These are phyloP conservation scores for Pestalotiopsis fici DNA, from an alignment of 2,329 filamentous ascomycete genomes.

Conservation along the genomic window DNA sequence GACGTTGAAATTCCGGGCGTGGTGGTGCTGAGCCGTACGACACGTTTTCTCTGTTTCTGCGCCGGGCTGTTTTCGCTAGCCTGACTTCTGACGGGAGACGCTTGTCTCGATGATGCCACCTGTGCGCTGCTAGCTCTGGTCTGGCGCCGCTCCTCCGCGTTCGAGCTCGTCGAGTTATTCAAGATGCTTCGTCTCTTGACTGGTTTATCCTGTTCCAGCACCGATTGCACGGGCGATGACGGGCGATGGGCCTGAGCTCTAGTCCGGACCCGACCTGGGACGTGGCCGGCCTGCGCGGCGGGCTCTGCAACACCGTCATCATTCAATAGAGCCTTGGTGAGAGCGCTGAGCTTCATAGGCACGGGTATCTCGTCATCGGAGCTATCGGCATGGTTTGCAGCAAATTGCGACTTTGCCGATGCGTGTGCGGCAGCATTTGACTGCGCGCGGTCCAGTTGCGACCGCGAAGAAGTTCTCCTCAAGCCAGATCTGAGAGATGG, in stretches of 20 bases:
- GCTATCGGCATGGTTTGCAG: constrained; percentile 69
- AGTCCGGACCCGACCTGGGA: constrained; percentile 38
- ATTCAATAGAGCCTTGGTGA: constrained; percentile 82
- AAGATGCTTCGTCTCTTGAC: constrained; percentile 51
- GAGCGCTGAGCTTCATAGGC: constrained; percentile 90
- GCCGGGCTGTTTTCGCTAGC: constrained; percentile 50
- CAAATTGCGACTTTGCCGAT: constrained; percentile 43
- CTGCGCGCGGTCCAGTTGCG: constrained; percentile 45
- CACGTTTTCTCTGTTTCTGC: constrained; percentile 47
- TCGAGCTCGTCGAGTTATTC: constrained; percentile 42
- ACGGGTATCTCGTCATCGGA: constrained; percentile 92
- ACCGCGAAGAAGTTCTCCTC: constrained; percentile 49
- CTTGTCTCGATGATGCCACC: constrained; percentile 36
- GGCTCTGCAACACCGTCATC: constrained; percentile 56
- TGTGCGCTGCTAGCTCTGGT: constrained; percentile 51
- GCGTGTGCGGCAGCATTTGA: constrained; percentile 39
- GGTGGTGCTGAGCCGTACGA: constrained; percentile 57
- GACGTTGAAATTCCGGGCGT: constrained; percentile 35
- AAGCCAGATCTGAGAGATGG: constrained; percentile 58
- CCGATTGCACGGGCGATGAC: constrained; percentile 36
- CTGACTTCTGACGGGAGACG: constrained; percentile 45
- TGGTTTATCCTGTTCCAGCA: constrained; percentile 26
- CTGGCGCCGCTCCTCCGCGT: constrained; percentile 44
- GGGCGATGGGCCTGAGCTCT: constrained; percentile 43
- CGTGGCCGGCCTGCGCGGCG: constrained; percentile 40